These are phyloP conservation scores for Russula earlei DNA, from an alignment of 768 basidiomycete species.

Conservation along the genomic window DNA sequence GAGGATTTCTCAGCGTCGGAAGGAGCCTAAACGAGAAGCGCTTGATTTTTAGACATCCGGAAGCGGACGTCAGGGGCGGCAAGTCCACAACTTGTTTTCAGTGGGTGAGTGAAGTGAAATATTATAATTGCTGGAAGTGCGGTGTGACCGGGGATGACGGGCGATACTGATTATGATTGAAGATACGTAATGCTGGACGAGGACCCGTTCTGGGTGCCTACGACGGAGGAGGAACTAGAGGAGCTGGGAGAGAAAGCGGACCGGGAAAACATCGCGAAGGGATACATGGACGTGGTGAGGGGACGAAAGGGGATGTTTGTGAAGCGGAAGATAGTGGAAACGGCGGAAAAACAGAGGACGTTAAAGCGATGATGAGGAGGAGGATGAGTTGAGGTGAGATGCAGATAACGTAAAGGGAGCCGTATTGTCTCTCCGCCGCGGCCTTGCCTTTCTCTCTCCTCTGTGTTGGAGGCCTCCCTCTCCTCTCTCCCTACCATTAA, in stretches of 20 bases:
- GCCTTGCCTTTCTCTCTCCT: neutral
- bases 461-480: neutral
- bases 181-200: slow-evolving; percentile 90
- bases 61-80: slow-evolving; percentile 96
- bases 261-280: slow-evolving; percentile 84
- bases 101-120: slow-evolving; percentile 49
- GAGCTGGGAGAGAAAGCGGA: slow-evolving; percentile 97
- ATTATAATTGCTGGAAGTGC: neutral
- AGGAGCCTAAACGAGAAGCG: neutral
- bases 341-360: slow-evolving; percentile 96
- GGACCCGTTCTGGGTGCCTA: slow-evolving; percentile 97
- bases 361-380: slow-evolving; percentile 38
- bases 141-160: slow-evolving; percentile 18
- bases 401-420: no score
- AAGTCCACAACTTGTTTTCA: slow-evolving; percentile 94
- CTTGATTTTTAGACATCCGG: slow-evolving; percentile 65
- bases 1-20: neutral
- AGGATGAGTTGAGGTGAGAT: no score
- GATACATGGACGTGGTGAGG: slow-evolving; percentile 84
- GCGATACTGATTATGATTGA: slow-evolving; percentile 5
- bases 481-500: neutral
- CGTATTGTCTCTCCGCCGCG: neutral
- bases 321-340: slow-evolving; percentile 88
- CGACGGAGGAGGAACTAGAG: slow-evolving; percentile 93
- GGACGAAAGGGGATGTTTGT: slow-evolving; percentile 94